A percentile compares a stretch with the other conserved stretches of the same genome.
These are phyloP conservation scores for Diaporthe longicolla DNA, from an alignment of 2,329 filamentous ascomycete species.

Conservation along the genomic window DNA sequence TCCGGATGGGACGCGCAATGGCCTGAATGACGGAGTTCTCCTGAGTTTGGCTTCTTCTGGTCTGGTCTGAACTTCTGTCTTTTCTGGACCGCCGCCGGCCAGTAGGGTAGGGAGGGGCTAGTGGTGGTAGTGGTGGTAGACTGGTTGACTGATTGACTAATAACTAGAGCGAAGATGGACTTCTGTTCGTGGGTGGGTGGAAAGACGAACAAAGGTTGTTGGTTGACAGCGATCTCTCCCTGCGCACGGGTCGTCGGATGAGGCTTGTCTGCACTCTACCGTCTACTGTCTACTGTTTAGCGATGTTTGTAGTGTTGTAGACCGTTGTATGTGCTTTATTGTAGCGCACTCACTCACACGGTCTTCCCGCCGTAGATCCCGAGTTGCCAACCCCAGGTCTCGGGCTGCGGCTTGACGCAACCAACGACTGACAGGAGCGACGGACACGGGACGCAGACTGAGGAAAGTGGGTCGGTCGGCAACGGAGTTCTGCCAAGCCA, in stretches of 20 bases:
- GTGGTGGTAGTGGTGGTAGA: too few relatives aligned
- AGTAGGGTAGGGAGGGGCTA: too few relatives aligned
- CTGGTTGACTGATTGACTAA: too few relatives aligned
- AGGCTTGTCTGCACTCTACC: too few relatives aligned
- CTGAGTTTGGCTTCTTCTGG: neutral
- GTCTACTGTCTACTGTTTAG: too few relatives aligned
- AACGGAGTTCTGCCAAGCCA: conserved; percentile 19
- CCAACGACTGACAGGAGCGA: neutral
- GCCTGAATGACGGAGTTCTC: neutral
- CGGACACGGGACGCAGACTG: neutral
- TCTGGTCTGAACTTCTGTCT: neutral
- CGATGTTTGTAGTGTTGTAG: neutral
- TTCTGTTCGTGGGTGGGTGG: too few relatives aligned
- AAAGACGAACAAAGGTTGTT: too few relatives aligned
- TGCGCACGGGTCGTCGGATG: too few relatives aligned
- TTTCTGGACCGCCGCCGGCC: too few relatives aligned
- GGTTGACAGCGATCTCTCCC: too few relatives aligned
- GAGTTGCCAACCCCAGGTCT: conserved; percentile 12
- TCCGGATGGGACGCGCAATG: neutral
- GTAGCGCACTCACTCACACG: neutral
- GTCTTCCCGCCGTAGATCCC: conserved; percentile 25
- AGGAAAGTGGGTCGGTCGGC: neutral
- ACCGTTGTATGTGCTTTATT: neutral
- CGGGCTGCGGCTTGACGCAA: conserved; percentile 5
- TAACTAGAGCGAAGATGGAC: too few relatives aligned